Evolutionary conservation across 352 stramenopile species (phyloP), one percentile per base, ranked within the genome.

Genomic region (Lagenidium giganteum): DNA sequence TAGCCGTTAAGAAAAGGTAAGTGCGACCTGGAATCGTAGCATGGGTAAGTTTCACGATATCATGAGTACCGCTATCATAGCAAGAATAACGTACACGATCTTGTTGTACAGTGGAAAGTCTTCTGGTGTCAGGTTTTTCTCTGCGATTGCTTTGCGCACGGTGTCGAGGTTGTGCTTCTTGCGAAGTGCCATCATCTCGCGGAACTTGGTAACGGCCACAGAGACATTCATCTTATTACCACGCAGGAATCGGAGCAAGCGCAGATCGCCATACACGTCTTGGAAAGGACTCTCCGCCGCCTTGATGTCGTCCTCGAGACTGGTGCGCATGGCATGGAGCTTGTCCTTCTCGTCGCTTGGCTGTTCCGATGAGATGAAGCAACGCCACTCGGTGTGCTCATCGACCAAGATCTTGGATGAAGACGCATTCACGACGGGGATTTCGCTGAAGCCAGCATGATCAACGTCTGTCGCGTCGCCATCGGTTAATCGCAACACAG

Each of bases 171-270:
- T 54, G 22, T 76, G 47, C 38, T 74, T 82, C 49, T 83, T 51
- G 20, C 77, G 74, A 27, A 84, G 27, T 14, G 51, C 56, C 28
- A 90, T 37, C 67, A 87, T 90, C 40, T 83, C 70, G 2, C 71
- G 71, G 29, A 67, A 90, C 47, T 79, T 75, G 12, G 62, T 74
- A 2, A 74, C 74, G 11, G 72, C 77, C 6, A 75, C 42, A 0
- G 66, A 57, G 23, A 87, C 77, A 29, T 90, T 83, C 64, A 80
- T 71, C 53, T 87, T 90, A 51, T 87, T 52, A 2, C 77, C 74
- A 13, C 77, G 74, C 30, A 90, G 48, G 42, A 90, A 87, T 8
- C 77, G 77, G 22, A 90, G 46, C 21, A 90, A 40, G 3, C 72
- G 74, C 18, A 90, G 59, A 34, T 86, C 67, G 3, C 72, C 70